Evolutionary conservation across 1,284 basidiomycete genomes (phyloP).

Genomic region (Mycena sp.): DNA sequence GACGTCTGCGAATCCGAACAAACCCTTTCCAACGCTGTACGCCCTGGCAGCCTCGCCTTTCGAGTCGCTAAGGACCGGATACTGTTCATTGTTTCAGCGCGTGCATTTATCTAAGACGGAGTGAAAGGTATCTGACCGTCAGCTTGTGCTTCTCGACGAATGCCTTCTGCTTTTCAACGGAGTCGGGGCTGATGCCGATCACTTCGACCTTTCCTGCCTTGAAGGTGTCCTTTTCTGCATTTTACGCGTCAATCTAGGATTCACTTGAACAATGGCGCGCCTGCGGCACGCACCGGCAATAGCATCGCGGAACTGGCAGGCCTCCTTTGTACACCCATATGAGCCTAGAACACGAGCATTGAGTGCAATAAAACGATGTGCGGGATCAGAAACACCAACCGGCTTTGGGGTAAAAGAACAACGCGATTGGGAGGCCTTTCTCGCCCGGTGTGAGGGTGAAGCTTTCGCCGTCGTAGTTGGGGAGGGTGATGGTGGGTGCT

Average conservation of each 20-base stretch:
- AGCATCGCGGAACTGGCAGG: constrained; percentile 82
- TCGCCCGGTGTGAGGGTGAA: constrained; percentile 48
- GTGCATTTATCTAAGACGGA: background rate
- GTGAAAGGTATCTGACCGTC: constrained; percentile 52
- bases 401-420: constrained; percentile 83
- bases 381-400: constrained; percentile 37
- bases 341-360: constrained; percentile 60
- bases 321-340: constrained; percentile 81
- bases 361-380: constrained; percentile 8
- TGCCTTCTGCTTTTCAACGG: constrained; percentile 73
- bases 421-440: constrained; percentile 53
- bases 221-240: constrained; percentile 73
- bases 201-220: constrained; percentile 70
- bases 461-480: constrained; percentile 49
- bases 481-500: constrained; percentile 53
- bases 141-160: constrained; percentile 80
- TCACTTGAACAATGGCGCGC: background rate
- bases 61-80: constrained; percentile 78
- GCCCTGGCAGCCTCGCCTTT: constrained; percentile 68
- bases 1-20: constrained; percentile 68
- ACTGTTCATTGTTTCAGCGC: constrained; percentile 48
- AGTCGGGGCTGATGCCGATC: constrained; percentile 76
- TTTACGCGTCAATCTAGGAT: background rate
- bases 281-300: constrained; percentile 57
- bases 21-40: constrained; percentile 69